phyloP scores from a whole-genome alignment of 768 basidiomycete species.

The Tulasnella calospora region DNA sequence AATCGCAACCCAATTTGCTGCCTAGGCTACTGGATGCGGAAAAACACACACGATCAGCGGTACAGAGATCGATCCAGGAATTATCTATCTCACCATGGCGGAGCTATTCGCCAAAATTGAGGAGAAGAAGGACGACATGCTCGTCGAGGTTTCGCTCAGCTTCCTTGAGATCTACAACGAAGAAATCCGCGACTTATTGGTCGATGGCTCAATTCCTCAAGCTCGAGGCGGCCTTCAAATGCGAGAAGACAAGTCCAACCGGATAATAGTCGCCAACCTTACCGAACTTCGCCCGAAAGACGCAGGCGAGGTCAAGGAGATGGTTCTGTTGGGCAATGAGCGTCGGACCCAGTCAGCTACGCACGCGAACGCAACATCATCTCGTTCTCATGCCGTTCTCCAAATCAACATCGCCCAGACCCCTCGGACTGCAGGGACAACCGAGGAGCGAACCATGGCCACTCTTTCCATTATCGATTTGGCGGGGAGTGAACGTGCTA shows the following conservation, averaged over 20 bases:
- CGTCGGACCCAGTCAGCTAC: conserved; percentile 90
- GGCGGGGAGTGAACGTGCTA: conserved; percentile 94
- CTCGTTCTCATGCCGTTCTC: conserved; percentile 94
- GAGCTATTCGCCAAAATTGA: conserved; percentile 93
- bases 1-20: background rate
- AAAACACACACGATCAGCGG: conserved; percentile 99
- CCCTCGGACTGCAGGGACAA: conserved; percentile 77
- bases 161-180: conserved; percentile 99
- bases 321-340: conserved; percentile 83
- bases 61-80: conserved; percentile 77
- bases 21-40: conserved; percentile 98
- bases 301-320: conserved; percentile 90
- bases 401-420: conserved; percentile 90
- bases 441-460: conserved; percentile 76
- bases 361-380: conserved; percentile 93
- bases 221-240: conserved; percentile 86
- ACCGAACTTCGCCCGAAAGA: conserved; percentile 72
- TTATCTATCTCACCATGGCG: conserved; percentile 95
- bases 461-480: conserved; percentile 97
- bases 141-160: conserved; percentile 82
- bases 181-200: conserved; percentile 90
- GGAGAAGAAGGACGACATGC: conserved; percentile 78
- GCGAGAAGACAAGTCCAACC: conserved; percentile 78
- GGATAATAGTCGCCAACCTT: conserved; percentile 81
- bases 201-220: conserved; percentile 57